A percentile compares a stretch with the other conserved stretches of the same genome.
phyloP scores from a whole-genome alignment of 2,329 filamentous ascomycete genomes.

The Calonectria hongkongensis region DNA sequence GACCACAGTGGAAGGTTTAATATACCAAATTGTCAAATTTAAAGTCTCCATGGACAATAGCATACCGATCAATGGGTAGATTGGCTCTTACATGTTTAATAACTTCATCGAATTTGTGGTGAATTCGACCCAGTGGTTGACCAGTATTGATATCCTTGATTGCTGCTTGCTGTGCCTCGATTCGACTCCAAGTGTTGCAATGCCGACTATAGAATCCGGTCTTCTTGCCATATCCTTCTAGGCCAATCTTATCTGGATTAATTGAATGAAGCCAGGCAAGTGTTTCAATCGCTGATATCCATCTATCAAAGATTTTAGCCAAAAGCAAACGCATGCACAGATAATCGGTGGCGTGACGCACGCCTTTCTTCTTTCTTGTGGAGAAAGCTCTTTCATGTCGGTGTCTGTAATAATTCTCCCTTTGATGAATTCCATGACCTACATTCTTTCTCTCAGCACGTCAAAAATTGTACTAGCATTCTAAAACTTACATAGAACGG shows the following conservation, averaged over 20 bases:
- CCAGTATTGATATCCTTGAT: constrained; percentile 28
- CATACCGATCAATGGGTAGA: constrained; percentile 24
- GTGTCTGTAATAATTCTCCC: constrained; percentile 37
- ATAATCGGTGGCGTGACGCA: background rate
- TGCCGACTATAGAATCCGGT: constrained; percentile 35
- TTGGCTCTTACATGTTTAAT: constrained; percentile 22
- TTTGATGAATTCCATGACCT: constrained; percentile 39
- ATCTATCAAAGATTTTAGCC: background rate
- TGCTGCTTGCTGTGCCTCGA: constrained; percentile 30
- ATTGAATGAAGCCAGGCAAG: constrained; percentile 38
- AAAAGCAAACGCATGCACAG: too few relatives aligned
- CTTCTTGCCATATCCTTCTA: constrained; percentile 31
- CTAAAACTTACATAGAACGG: constrained; percentile 34
- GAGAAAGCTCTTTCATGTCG: constrained; percentile 15
- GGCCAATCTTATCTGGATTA: constrained; percentile 24
- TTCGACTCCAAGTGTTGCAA: constrained; percentile 31
- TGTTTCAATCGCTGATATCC: constrained; percentile 34
- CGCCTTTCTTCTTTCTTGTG: constrained; percentile 29
- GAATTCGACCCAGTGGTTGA: constrained; percentile 25
- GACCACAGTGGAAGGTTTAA: too few relatives aligned
- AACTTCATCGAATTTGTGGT: constrained; percentile 21
- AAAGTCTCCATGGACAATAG: constrained; percentile 40
- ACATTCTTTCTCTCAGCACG: background rate
- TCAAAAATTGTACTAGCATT: too few relatives aligned
- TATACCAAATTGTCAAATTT: constrained; percentile 42